Base-by-base conservation (phyloP, 768 basidiomycete genomes). In the Auriscalpium microsporum region DNA sequence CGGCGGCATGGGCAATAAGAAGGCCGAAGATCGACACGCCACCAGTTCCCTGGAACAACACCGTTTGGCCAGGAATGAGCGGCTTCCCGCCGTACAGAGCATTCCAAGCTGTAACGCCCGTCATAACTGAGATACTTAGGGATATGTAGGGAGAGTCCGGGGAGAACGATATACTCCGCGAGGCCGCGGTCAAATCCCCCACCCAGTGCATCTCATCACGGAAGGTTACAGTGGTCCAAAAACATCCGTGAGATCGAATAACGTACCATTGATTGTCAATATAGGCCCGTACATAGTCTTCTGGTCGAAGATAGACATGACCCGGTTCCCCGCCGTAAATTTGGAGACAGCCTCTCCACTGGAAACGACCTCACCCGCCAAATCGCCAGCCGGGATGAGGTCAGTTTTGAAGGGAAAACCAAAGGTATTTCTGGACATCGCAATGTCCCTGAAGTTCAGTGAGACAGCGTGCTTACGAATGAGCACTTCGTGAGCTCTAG, bases 21-120 rank as follows among this genome's bases (percentile, higher is more conserved):
- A 79, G 68, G 3, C 72, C 83, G 60, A 80, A 83, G 75, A 77
- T 76, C 1, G 80, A 80, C 4, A 82, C 80, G 33, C 79, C 79
- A 1, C 81, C 81, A 0, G 79, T 81, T 34, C 81, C 80, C 17
- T 77, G 72, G 35, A 81, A 71, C 44, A 82, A 74, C 21, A 84
- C 79, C 17, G 72, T 73, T 57, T 84, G 81, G 11, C 84, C 84
- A 13, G 77, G 78, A 63, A 81, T 78, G 57, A 84, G 57, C n/a
- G 78, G 75, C 6, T 68, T 65, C 0, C 72, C 71, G 2, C 82
- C 80, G 57, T 72, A 61, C 48, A 86, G 67, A 5, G 78, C 77
- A 57, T 79, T 83, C 69, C 84, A 87, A 0, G 85, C 82, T 0
- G 83, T 87, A 52, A 86, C 60, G 4, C 76, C 83, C 81, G 56